phyloP scores from a whole-genome alignment of 2,329 filamentous ascomycete species.

The Stachybotrys elegans region DNA sequence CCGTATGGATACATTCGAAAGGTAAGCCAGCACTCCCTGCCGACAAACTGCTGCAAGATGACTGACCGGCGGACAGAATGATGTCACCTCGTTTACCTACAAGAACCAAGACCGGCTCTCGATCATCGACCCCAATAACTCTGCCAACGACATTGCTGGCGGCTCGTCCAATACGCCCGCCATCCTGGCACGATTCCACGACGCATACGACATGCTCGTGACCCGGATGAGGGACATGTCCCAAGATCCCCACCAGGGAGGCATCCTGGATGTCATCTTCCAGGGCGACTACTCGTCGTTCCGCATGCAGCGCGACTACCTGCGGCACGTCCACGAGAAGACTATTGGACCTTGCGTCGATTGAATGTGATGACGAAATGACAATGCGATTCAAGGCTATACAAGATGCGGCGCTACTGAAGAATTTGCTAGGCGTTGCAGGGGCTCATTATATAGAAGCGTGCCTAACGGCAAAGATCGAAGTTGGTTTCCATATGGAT shows the following conservation, averaged over 20 bases:
- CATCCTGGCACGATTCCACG: constrained; percentile 65
- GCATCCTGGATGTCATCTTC: constrained; percentile 65
- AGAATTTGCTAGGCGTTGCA: too few relatives aligned
- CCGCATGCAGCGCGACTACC: constrained; percentile 59
- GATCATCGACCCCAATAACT: constrained; percentile 88
- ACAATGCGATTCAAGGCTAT: too few relatives aligned
- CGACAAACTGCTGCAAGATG: too few relatives aligned
- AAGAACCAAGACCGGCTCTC: constrained; percentile 65
- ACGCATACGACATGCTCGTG: constrained; percentile 54
- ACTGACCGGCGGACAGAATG: too few relatives aligned
- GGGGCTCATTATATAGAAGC: too few relatives aligned
- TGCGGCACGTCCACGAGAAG: constrained; percentile 47
- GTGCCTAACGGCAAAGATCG: too few relatives aligned
- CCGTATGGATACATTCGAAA: constrained; percentile 69
- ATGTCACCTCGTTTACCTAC: constrained; percentile 44
- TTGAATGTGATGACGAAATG: constrained; percentile 8
- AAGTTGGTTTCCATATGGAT: neutral
- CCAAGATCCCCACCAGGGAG: constrained; percentile 18
- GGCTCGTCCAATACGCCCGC: constrained; percentile 67
- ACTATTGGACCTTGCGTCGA: constrained; percentile 27
- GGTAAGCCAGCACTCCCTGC: too few relatives aligned
- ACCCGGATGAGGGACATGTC: constrained; percentile 52
- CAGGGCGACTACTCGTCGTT: constrained; percentile 78
- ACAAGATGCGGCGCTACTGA: too few relatives aligned
- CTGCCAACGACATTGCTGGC: constrained; percentile 82